These are phyloP conservation scores for Castanea sativa DNA, from an alignment of 306 rosid genomes.

Conservation along the genomic window DNA sequence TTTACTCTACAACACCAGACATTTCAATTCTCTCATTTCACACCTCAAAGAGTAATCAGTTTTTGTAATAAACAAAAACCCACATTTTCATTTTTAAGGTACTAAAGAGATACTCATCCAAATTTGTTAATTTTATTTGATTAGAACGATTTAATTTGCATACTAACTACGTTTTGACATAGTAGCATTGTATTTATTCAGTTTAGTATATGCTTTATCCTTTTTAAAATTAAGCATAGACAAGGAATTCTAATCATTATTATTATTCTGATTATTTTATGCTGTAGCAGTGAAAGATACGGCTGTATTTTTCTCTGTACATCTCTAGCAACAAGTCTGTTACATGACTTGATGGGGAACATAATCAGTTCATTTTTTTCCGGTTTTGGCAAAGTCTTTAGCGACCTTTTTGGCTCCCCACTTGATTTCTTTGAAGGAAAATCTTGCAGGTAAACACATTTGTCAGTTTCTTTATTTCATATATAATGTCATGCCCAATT, in stretches of 20 bases:
- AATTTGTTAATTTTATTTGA: too few relatives aligned
- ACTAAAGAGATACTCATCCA: too few relatives aligned
- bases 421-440: constrained; percentile 63
- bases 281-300: not conserved
- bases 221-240: not conserved
- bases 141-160: not conserved
- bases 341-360: constrained; percentile 44
- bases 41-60: not conserved
- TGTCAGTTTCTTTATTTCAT: not conserved
- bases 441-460: constrained; percentile 55
- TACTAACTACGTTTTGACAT: not conserved
- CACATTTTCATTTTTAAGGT: too few relatives aligned
- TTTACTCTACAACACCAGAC: not conserved
- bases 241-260: not conserved
- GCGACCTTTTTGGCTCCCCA: constrained; percentile 50
- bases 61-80: too few relatives aligned
- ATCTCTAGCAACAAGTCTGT: not conserved
- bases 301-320: not conserved
- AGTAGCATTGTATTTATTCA: not conserved
- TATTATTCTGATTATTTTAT: too few relatives aligned
- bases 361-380: constrained; percentile 50
- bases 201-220: not conserved
- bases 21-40: not conserved
- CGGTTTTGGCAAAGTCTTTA: constrained; percentile 40
- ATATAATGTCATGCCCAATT: not conserved